Percentiles rank a stretch among this genome's conserved stretches.
Evolutionary conservation across 257 asterid species (phyloP).

Genomic region (Misopates orontium): DNA sequence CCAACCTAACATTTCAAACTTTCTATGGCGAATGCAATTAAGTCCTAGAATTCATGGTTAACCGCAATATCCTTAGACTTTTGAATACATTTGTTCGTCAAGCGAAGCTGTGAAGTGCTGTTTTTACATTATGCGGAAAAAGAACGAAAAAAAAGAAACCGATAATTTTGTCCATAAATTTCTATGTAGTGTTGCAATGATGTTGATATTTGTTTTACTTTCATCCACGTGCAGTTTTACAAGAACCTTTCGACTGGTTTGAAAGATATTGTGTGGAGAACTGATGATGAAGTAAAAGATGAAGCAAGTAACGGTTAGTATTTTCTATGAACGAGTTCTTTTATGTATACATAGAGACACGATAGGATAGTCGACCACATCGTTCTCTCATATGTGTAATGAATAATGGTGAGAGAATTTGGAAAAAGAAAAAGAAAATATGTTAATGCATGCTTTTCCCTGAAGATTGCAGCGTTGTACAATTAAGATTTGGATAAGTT

Average conservation of each 20-base stretch:
- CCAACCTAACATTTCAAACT: too few species aligned
- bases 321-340: not conserved
- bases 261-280: constrained; percentile 66
- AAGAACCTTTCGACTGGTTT: constrained; percentile 62
- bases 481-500: not conserved
- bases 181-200: not conserved
- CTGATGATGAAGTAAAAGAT: constrained; percentile 43
- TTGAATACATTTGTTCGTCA: not conserved
- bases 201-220: not conserved
- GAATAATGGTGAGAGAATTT: too few species aligned
- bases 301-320: constrained; percentile 38
- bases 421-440: too few species aligned
- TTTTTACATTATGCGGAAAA: too few species aligned
- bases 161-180: not conserved
- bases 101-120: not conserved
- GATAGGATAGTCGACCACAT: too few species aligned
- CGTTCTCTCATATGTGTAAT: too few species aligned
- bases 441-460: too few species aligned
- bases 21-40: not conserved
- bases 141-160: too few species aligned
- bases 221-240: constrained; percentile 42
- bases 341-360: not conserved
- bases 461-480: too few species aligned
- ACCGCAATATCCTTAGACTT: not conserved
- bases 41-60: not conserved